Evolutionary conservation across 179 eudicot species (phyloP), one percentile per base, ranked within the genome.

Genomic region (Sideroxylon spinosum): DNA sequence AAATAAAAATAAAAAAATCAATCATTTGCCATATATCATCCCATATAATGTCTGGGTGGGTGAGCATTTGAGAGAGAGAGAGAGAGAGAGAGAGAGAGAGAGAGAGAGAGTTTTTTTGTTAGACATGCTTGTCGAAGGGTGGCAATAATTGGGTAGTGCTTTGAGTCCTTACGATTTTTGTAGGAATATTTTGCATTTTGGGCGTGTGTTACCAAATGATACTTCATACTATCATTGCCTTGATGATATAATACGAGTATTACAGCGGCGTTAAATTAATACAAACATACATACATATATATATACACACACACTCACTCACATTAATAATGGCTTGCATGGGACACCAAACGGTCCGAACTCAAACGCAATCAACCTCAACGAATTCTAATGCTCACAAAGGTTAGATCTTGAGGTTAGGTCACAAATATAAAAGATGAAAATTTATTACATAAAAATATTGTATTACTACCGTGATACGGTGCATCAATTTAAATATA

Each of bases 111-210:
- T n/a, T 52, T 9, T 52, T 14, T 52, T 52, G 13, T 52, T 59
- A 6, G 6, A 59, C 26, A 25, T 20, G 26, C 20, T 26, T 20
- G 9, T 37, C 44, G 57, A 16, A 53, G 17, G 57, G 26, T 22
- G 65, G 65, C 65, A 6, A 61, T 61, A 61, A 61, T 61, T 61
- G 65, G 26, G 65, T 20, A 61, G 65, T 23, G 65, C 6, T 61
- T 6, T 10, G 1, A 25, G 3, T 14, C 16, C 16, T 55, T 16
- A 7, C 20, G 65, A n/a, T n/a, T 61, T n/a, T 61, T 61, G 65
- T 9, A 20, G 7, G 16, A 14, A 7, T 61, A 19, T 4, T 52
- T 10, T 52, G 56, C 44, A 11, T 2, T 61, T 61, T 9, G 23
- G 16, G 65, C 20, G 16, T n/a, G 11, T 22, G 20, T 9, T 61